A percentile compares a stretch with the other conserved stretches of the same genome.
Conservation (phyloP, 169 alveolate species). For the Plasmodium gonderi region DNA sequence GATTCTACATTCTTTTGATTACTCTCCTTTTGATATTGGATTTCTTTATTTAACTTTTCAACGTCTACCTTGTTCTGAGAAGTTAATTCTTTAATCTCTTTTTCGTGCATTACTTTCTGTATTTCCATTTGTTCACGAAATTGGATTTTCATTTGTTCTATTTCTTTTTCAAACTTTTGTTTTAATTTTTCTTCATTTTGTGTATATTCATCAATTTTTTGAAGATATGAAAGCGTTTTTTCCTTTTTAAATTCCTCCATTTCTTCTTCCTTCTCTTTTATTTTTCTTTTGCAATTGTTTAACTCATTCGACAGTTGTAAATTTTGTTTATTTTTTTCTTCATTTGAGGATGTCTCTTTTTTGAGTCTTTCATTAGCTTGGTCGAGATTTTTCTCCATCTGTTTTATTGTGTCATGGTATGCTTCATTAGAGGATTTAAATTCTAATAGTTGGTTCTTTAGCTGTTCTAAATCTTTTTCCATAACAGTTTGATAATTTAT, state of each 20-base stretch:
- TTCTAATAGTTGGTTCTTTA: not conserved
- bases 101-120: not conserved
- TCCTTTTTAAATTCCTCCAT: not conserved
- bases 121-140: not conserved
- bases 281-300: not conserved
- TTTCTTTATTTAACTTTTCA: conserved; percentile 4
- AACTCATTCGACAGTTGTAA: not conserved
- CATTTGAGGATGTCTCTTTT: not conserved
- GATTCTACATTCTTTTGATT: not conserved
- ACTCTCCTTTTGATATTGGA: not conserved
- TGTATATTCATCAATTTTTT: not conserved
- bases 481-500: not conserved
- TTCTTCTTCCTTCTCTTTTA: conserved; percentile 19
- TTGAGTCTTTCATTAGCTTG: not conserved
- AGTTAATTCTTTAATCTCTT: not conserved
- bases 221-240: not conserved
- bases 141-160: not conserved
- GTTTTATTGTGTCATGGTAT: not conserved
- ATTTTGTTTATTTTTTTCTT: conserved; percentile 23
- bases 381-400: conserved; percentile 9
- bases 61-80: not conserved
- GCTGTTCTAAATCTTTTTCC: not conserved
- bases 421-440: not conserved
- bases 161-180: not conserved
- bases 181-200: not conserved